Base-by-base conservation (phyloP, 2,329 filamentous ascomycete genomes). In the Fusarium subtropicale region DNA sequence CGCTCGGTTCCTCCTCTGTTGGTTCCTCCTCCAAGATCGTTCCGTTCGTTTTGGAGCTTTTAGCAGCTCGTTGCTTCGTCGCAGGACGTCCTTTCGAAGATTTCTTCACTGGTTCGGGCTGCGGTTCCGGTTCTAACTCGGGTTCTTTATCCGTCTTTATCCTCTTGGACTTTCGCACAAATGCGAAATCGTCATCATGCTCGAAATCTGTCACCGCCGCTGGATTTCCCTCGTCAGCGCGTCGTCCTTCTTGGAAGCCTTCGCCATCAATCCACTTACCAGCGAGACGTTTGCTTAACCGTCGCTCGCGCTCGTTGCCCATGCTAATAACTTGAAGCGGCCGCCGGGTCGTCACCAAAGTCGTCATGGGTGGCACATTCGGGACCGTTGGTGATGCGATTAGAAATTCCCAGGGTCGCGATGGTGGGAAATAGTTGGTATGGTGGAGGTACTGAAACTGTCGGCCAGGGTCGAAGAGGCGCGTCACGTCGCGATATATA, bases 151-250 rank as follows among this genome's bases (percentile, higher is more conserved):
- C 84, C 44, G 86, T 85, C 80, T 91, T 93, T 64, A 85, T 84
- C 74, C 87, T 81, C 76, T 92, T 92, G 13, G 89, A 83, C 66
- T 86, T 89, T 71, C 91, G 87, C 68, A 90, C 88, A 77, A 94
- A 94, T 60, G 88, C 84, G 73, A 94, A 94, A 67, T 92, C 92
- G 73, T 91, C 92, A 81, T 92, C 90, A 74, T 91, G 87, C 78
- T 94, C 91, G 73, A 92, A 90, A 53, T 81, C 78, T 45, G 75
- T 73, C 65, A 75, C 76, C 67, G 81, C 82, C 82, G 66, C 34
- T 48, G 31, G 47, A 45, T 44, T 31, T 48, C 22, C 22, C 31
- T 36, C 24, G 60, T 75, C 61, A 75, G 72, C 60, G 59, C 54
- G 46, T 67, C 22, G 42, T 54, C 45, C 58, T 45, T 53, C 15